These are phyloP conservation scores for Yamadazyma buinensis DNA, from an alignment of 1,139 yeast species.

Conservation along the genomic window DNA sequence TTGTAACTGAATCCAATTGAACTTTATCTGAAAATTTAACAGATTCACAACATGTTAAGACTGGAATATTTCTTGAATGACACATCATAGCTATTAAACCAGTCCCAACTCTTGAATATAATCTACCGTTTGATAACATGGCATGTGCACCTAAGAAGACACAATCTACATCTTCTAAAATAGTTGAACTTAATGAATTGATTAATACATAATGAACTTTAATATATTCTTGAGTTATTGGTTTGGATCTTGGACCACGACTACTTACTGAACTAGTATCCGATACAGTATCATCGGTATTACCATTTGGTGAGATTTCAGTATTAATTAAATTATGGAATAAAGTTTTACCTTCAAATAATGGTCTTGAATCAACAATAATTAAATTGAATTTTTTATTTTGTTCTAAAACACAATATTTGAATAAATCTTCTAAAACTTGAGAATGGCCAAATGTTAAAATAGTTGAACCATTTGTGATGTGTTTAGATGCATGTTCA, in stretches of 20 bases:
- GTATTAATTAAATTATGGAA: constrained; percentile 55
- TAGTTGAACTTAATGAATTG: constrained; percentile 73
- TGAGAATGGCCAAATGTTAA: constrained; percentile 87
- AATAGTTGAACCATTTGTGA: constrained; percentile 72
- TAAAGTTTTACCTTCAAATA: constrained; percentile 85
- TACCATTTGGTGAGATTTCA: constrained; percentile 16
- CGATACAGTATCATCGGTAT: constrained; percentile 33
- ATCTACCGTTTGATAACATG: constrained; percentile 89
- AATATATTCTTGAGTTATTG: constrained; percentile 35
- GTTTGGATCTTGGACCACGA: constrained; percentile 13
- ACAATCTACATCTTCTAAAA: constrained; percentile 76
- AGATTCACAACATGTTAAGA: constrained; percentile 91
- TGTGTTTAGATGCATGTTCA: constrained; percentile 75
- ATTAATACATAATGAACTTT: constrained; percentile 64
- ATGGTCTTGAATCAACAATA: constrained; percentile 92
- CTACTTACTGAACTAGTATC: constrained; percentile 43
- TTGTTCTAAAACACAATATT: constrained; percentile 60
- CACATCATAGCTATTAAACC: constrained; percentile 93
- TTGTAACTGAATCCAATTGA: constrained; percentile 90
- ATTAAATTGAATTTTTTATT: constrained; percentile 73
- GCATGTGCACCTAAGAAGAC: constrained; percentile 97
- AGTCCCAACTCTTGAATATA: constrained; percentile 92
- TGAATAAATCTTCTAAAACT: constrained; percentile 73
- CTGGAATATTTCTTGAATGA: constrained; percentile 84
- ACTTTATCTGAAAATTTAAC: constrained; percentile 94